Conservation (phyloP, 2,329 filamentous ascomycete genomes). For the Scopulariopsis brevicaulis region DNA sequence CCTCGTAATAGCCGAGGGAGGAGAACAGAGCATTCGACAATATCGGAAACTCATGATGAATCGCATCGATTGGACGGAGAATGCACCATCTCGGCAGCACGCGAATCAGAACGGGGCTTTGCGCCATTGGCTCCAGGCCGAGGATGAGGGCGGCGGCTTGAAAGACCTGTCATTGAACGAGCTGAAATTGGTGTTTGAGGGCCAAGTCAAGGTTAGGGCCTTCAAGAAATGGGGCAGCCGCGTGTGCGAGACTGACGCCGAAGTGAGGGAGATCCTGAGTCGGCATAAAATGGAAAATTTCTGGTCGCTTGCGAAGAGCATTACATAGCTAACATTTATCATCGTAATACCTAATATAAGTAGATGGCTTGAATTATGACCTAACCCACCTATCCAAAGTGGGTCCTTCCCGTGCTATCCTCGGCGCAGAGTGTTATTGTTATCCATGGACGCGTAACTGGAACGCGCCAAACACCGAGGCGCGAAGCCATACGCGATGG, state of each 20-base stretch:
- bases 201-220: constrained; percentile 65
- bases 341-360: too few relatives aligned
- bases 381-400: background rate
- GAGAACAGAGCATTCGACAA: constrained; percentile 66
- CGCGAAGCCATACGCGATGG: too few relatives aligned
- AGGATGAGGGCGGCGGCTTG: constrained; percentile 65
- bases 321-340: background rate
- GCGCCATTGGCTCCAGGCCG: constrained; percentile 66
- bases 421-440: too few relatives aligned
- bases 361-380: background rate
- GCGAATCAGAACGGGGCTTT: constrained; percentile 50
- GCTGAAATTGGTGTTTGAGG: constrained; percentile 81
- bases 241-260: constrained; percentile 85
- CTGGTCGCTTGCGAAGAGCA: constrained; percentile 38
- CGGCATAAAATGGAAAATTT: constrained; percentile 90
- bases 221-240: constrained; percentile 86
- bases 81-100: constrained; percentile 54
- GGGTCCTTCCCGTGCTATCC: too few relatives aligned
- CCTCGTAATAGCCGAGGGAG: constrained; percentile 85
- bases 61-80: constrained; percentile 92
- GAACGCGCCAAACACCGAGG: too few relatives aligned
- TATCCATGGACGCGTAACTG: too few relatives aligned
- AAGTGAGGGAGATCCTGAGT: constrained; percentile 70
- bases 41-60: constrained; percentile 92
- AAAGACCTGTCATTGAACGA: constrained; percentile 77